Evolutionary conservation across 192 early-diverging fungal genomes (phyloP).

Genomic region (Spinellus fusiger): DNA sequence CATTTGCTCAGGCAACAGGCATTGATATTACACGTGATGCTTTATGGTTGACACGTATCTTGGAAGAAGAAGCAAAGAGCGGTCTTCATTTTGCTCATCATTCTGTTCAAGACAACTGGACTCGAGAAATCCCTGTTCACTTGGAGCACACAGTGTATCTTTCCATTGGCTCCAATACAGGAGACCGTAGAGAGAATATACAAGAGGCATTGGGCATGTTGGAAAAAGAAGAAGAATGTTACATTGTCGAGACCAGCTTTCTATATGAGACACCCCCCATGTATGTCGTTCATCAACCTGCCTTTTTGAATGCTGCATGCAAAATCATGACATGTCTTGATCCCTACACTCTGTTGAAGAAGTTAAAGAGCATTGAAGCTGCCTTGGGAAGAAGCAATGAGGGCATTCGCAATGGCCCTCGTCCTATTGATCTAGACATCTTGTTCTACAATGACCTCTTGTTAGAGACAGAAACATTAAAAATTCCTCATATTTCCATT

Average conservation of each 20-base stretch:
- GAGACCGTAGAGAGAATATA: conserved; percentile 76
- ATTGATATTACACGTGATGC: conserved; percentile 82
- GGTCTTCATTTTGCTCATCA: conserved; percentile 10
- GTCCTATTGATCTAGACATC: conserved; percentile 95
- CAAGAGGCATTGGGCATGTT: conserved; percentile 60
- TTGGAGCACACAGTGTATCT: conserved; percentile 64
- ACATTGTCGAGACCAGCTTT: conserved; percentile 86
- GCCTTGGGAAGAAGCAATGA: conserved; percentile 67
- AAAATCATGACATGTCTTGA: conserved; percentile 76
- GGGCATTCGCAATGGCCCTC: conserved; percentile 72
- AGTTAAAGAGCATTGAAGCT: conserved; percentile 80
- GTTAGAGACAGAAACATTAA: conserved; percentile 52
- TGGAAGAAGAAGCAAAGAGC: conserved; percentile 18
- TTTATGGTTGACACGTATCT: conserved; percentile 15
- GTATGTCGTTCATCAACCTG: conserved; percentile 89
- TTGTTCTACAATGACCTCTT: conserved; percentile 85
- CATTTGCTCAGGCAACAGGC: conserved; percentile 85
- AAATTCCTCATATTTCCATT: conserved; percentile 84
- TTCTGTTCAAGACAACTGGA: conserved; percentile 6
- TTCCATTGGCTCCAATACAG: conserved; percentile 89
- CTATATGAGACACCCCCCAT: conserved; percentile 96
- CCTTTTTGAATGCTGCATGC: conserved; percentile 86
- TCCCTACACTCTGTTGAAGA: conserved; percentile 65
- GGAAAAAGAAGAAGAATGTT: conserved; percentile 32
- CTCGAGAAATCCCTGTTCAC: conserved; percentile 27